These are phyloP conservation scores for Barbarea vulgaris DNA, from an alignment of 345 rosid genomes.

Conservation along the genomic window DNA sequence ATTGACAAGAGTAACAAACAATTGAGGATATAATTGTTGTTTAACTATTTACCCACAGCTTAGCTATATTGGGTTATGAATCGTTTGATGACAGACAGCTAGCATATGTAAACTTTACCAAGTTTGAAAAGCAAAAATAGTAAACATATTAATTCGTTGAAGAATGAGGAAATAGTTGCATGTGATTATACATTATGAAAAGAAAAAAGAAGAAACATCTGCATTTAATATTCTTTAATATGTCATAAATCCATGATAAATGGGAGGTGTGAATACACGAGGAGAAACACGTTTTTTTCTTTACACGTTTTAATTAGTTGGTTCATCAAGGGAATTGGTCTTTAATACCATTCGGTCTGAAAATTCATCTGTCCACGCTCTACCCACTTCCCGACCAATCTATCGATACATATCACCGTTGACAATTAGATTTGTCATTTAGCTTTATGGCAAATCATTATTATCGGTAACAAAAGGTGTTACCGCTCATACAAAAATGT, in stretches of 20 bases:
- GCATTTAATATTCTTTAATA: conserved; percentile 4
- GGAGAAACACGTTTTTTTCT: neutral
- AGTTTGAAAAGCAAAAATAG: neutral
- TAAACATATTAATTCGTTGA: no score
- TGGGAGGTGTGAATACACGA: neutral
- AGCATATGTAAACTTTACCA: neutral
- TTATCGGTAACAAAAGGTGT: neutral
- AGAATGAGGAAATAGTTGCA: neutral
- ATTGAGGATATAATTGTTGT: neutral
- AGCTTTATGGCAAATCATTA: neutral
- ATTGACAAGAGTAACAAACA: neutral
- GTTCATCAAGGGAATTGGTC: neutral
- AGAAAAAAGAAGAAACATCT: neutral
- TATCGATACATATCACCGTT: neutral
- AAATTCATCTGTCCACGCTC: neutral
- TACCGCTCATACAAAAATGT: neutral
- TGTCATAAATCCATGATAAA: conserved; percentile 18
- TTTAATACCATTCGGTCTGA: neutral
- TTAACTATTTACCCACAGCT: neutral
- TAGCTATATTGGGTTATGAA: neutral
- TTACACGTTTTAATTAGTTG: neutral
- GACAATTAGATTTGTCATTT: neutral
- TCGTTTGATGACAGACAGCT: neutral
- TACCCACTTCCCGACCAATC: conserved; percentile 1
- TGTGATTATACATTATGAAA: neutral